Base-by-base conservation (phyloP, 2,329 filamentous ascomycete species). In the Aspergillus sclerotialis region DNA sequence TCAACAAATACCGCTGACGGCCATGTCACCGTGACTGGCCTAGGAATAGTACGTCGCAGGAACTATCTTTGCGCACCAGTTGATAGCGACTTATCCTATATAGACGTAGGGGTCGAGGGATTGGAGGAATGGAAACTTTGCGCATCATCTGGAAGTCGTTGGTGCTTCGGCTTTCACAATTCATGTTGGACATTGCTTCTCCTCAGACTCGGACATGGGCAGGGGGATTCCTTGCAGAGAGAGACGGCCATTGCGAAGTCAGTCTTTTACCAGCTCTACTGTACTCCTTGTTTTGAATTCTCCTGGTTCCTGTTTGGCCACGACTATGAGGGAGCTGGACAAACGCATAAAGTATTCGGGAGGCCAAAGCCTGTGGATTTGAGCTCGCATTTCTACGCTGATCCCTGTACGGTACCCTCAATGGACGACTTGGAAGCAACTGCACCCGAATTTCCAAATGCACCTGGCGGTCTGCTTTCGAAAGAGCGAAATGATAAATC, bases 181-280 rank as follows among this genome's bases (percentile, higher is more conserved):
- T 30, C 33, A 2, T 46, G 44, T 33, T 46, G 44, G 42, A 30
- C 14, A 18, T 23, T 46, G n/a, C 36, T 46, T 17, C 30, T 36
- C 6, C 28, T 29, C 1, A 30, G 39, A 3, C 31, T 44, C 3
- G 15, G 27, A 9, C 28, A 21, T 12, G 26, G 16, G 5, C 13
- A 24, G 28, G 15, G 9, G 9, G 5, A 37, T 21, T n/a, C n/a
- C n/a, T n/a, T n/a, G n/a, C n/a, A n/a, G n/a, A n/a, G n/a, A n/a
- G n/a, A n/a, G n/a, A 15, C 9, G 1, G 15, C 16, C 4, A 21
- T 43, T 19, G 32, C 30, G 2, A 12, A 19, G 6, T 37, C 33
- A 1, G 17, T 46, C 9, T 46, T 43, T 30, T 15, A 29, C 5
- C 37, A 36, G 17, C 32, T 44, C 2, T 38, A 36, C 14, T 39